Conservation (phyloP, 352 stramenopile species). For the Phytophthora melonis region DNA sequence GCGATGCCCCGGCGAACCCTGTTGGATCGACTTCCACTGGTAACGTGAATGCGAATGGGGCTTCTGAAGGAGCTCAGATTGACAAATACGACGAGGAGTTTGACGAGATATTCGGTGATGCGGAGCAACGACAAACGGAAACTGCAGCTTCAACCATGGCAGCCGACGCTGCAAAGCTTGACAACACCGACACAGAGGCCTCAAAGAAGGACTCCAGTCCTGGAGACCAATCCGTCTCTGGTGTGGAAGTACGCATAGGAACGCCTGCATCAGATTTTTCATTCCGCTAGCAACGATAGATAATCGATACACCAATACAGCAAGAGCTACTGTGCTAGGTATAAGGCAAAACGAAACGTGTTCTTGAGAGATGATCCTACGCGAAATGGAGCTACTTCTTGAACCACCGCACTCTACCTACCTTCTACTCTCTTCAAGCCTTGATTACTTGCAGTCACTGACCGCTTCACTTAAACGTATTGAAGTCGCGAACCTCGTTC, state of each 20-base stretch:
- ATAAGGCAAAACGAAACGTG: constrained; percentile 31
- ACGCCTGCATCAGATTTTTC: constrained; percentile 25
- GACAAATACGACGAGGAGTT: constrained; percentile 30
- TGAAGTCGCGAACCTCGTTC: constrained; percentile 99
- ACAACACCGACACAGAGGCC: not conserved
- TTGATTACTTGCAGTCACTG: constrained; percentile 1
- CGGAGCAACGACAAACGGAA: not conserved
- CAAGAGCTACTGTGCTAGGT: not conserved
- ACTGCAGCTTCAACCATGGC: not conserved
- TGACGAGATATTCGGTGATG: constrained; percentile 36
- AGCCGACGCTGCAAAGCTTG: not conserved
- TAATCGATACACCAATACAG: not conserved
- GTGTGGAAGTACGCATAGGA: constrained; percentile 24
- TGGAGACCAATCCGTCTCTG: not conserved
- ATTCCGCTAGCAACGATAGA: constrained; percentile 12
- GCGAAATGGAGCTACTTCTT: not conserved
- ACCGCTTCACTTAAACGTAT: constrained; percentile 93
- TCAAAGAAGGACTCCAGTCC: constrained; percentile 11
- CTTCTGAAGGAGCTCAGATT: not conserved
- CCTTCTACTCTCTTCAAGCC: constrained; percentile 18
- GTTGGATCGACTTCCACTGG: not conserved
- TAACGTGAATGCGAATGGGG: not conserved
- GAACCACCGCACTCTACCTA: constrained; percentile 1
- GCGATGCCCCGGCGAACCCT: not conserved
- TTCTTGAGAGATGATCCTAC: constrained; percentile 6